These are phyloP conservation scores for Isatis lusitanica DNA, from an alignment of 441 rosid genomes.

Conservation along the genomic window DNA sequence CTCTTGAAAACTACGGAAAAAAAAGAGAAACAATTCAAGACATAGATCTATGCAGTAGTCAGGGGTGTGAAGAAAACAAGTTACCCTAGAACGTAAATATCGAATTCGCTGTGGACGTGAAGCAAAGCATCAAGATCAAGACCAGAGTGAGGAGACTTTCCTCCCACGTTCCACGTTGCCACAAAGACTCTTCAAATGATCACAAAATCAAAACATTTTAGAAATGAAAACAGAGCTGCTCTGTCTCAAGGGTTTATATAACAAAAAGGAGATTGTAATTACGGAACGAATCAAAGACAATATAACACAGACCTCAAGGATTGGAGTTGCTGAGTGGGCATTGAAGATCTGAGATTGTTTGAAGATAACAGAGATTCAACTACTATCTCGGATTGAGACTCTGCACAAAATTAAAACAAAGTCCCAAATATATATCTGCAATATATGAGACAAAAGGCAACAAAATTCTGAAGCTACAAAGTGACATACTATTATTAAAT, in stretches of 20 bases:
- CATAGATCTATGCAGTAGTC: neutral
- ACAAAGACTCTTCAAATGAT: slow-evolving; percentile 52
- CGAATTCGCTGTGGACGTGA: slow-evolving; percentile 45
- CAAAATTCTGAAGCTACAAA: slow-evolving; percentile 6
- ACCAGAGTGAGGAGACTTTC: slow-evolving; percentile 56
- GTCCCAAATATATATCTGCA: neutral
- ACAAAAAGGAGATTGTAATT: neutral
- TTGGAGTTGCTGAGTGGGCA: slow-evolving; percentile 48
- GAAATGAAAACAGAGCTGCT: slow-evolving; percentile 12
- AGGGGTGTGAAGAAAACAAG: neutral
- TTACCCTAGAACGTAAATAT: slow-evolving; percentile 84
- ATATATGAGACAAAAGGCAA: slow-evolving; percentile 16
- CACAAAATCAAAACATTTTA: slow-evolving; percentile 9
- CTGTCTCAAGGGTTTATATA: neutral
- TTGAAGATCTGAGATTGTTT: slow-evolving; percentile 38
- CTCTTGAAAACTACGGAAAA: slow-evolving; percentile 59
- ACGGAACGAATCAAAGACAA: neutral
- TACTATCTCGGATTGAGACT: slow-evolving; percentile 43
- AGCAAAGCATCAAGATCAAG: slow-evolving; percentile 59
- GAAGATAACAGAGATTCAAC: slow-evolving; percentile 47
- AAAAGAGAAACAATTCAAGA: neutral
- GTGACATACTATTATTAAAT: slow-evolving; percentile 16
- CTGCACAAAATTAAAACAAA: slow-evolving; percentile 40
- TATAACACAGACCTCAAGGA: slow-evolving; percentile 53
- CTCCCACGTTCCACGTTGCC: slow-evolving; percentile 82